These are phyloP conservation scores for Metschnikowia henanensis DNA, from an alignment of 805 yeast genomes.

Conservation along the genomic window DNA sequence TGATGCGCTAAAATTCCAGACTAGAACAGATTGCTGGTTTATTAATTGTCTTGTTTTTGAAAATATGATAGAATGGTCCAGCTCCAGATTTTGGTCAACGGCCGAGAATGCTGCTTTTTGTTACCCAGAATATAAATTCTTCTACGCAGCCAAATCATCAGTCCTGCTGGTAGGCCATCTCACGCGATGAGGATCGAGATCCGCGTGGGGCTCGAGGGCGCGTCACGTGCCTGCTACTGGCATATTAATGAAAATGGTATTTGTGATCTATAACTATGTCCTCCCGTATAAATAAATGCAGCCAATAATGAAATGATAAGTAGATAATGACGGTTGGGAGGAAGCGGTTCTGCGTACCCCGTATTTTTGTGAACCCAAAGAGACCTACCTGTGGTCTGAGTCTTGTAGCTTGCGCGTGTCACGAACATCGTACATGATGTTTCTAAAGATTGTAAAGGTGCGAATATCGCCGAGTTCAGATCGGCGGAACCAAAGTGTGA, in stretches of 20 bases:
- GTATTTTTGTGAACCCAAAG: no score
- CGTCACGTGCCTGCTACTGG: conserved; percentile 5
- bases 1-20: no score
- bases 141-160: neutral
- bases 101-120: no score
- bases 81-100: neutral
- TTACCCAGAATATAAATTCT: neutral
- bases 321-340: no score
- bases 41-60: neutral
- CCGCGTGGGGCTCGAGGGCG: conserved; percentile 10
- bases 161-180: conserved; percentile 3
- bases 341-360: no score
- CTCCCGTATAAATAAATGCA: conserved; percentile 3
- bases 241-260: neutral
- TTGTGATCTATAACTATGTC: conserved; percentile 1
- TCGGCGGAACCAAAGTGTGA: no score
- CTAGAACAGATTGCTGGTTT: no score
- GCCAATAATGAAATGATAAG: neutral
- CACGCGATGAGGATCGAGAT: conserved; percentile 12
- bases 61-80: neutral
- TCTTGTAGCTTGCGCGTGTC: no score
- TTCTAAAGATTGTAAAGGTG: no score
- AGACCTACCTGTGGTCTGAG: no score
- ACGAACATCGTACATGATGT: no score
- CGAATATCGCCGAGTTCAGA: no score